phyloP scores from a whole-genome alignment of 179 eudicot species.

The Actinidia polygama region DNA sequence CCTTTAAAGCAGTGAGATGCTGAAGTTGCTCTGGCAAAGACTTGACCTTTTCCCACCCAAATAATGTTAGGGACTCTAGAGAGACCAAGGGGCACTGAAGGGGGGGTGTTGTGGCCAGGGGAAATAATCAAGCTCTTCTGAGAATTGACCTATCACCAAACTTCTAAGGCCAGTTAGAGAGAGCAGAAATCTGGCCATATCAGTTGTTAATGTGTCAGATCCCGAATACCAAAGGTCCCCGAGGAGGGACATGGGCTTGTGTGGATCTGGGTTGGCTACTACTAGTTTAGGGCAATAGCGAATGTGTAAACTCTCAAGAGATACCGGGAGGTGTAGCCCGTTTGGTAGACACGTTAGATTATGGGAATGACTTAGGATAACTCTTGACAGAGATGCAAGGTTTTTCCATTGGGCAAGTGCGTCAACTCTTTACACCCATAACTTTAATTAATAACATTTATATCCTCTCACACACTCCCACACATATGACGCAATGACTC shows the following conservation, averaged over 20 bases:
- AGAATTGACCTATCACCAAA: background rate
- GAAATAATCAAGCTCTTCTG: background rate
- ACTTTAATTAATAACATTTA: too few species aligned
- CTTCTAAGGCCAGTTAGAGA: background rate
- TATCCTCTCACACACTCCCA: too few species aligned
- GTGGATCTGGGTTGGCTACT: background rate
- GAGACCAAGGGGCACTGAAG: background rate
- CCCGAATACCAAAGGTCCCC: background rate
- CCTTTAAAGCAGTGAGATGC: background rate
- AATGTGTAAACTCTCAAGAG: background rate
- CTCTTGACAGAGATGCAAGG: background rate
- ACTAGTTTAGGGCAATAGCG: background rate
- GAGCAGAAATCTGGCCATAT: background rate
- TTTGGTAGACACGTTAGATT: background rate
- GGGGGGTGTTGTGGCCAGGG: background rate
- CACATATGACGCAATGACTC: too few species aligned
- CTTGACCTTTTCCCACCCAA: background rate
- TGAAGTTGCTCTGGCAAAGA: slow-evolving; percentile 1
- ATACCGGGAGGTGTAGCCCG: background rate
- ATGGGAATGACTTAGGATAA: background rate
- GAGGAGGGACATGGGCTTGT: background rate
- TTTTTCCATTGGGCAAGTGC: background rate
- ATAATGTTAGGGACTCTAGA: background rate
- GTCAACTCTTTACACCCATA: too few species aligned
- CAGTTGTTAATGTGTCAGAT: background rate